Percentiles rank a stretch among this genome's conserved stretches.
Evolutionary conservation across 2,329 filamentous ascomycete species (phyloP).

Genomic region (Ilyonectria destructans): DNA sequence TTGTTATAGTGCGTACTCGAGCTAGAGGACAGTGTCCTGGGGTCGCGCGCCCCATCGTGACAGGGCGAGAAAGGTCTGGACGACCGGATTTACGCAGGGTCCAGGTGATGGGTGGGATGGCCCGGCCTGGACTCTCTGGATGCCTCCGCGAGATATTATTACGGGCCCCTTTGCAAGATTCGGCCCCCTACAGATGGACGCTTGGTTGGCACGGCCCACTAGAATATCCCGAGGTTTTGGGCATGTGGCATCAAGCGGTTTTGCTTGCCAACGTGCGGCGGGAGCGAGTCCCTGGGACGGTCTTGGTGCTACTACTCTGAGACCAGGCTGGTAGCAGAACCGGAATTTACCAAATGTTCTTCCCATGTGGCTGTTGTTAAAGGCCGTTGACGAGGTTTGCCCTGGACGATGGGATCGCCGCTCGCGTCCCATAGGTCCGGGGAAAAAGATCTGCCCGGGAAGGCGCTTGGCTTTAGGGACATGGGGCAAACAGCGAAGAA

Average conservation of each 20-base stretch:
- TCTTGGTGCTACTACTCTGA: no score
- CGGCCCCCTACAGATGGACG: constrained; percentile 1
- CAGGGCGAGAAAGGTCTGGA: neutral
- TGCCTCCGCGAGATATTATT: constrained; percentile 2
- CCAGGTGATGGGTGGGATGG: neutral
- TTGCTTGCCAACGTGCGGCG: neutral
- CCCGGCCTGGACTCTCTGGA: constrained; percentile 13
- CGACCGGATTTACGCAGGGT: neutral
- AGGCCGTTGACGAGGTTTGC: constrained; percentile 12
- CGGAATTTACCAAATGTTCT: constrained; percentile 10
- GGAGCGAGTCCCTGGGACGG: neutral
- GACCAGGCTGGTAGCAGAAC: neutral
- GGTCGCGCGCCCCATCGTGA: neutral
- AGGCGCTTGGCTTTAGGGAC: constrained; percentile 12
- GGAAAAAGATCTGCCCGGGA: constrained; percentile 9
- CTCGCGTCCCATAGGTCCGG: neutral
- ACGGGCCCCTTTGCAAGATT: constrained; percentile 1
- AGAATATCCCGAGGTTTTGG: neutral
- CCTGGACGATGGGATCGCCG: neutral
- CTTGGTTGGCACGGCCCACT: neutral
- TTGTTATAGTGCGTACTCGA: neutral
- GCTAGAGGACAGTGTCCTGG: neutral
- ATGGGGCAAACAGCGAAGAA: constrained; percentile 5
- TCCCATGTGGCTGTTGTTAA: constrained; percentile 23
- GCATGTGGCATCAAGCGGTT: neutral